Conservation (phyloP, 805 yeast genomes). For the Metschnikowia borealis region DNA sequence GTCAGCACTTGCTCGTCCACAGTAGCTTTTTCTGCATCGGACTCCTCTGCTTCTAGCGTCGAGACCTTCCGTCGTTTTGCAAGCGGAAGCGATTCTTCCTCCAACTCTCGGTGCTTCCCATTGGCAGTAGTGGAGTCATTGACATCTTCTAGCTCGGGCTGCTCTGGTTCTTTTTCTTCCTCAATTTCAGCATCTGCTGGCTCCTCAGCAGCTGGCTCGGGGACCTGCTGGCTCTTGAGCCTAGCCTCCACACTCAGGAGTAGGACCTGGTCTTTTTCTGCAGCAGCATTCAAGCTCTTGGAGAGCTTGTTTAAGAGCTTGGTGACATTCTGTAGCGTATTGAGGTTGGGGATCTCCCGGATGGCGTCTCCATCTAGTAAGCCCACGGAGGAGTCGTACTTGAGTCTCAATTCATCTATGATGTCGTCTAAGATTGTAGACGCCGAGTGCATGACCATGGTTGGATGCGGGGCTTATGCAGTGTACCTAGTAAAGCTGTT, state of each 20-base stretch:
- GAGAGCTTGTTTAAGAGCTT: conserved; percentile 39
- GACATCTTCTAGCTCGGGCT: conserved; percentile 5
- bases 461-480: neutral
- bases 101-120: conserved; percentile 9
- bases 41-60: neutral
- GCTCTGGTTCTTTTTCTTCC: neutral
- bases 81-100: conserved; percentile 14
- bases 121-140: neutral
- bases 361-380: conserved; percentile 56
- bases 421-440: conserved; percentile 48
- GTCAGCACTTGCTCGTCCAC: neutral
- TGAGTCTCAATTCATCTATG: conserved; percentile 47
- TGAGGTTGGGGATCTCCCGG: conserved; percentile 38
- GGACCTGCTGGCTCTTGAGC: conserved; percentile 2
- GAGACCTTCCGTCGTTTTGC: conserved; percentile 13
- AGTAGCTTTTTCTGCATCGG: neutral
- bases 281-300: conserved; percentile 33
- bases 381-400: conserved; percentile 59
- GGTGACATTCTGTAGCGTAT: conserved; percentile 42
- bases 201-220: conserved; percentile 3
- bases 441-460: conserved; percentile 24
- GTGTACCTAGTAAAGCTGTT: neutral
- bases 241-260: conserved; percentile 19
- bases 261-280: conserved; percentile 27
- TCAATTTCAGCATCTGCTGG: conserved; percentile 4